These are phyloP conservation scores for Polytrichum commune DNA, from an alignment of 225 moss, liverwort and hornwort species.

Conservation along the genomic window DNA sequence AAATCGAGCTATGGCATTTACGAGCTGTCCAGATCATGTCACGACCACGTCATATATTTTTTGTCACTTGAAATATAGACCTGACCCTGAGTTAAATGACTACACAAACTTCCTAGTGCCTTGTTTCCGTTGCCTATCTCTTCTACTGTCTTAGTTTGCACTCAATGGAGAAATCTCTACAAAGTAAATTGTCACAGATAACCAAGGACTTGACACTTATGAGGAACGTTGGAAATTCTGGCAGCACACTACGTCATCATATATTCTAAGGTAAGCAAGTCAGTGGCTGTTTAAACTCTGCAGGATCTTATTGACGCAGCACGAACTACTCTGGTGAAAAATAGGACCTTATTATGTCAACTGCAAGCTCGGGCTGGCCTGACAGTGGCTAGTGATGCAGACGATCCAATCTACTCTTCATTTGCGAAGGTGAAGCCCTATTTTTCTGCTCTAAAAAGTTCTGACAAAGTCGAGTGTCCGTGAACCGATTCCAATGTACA, in stretches of 20 bases:
- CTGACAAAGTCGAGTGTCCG: too few species aligned
- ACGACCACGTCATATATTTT: too few species aligned
- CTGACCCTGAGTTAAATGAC: too few species aligned
- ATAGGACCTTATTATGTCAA: constrained; percentile 36
- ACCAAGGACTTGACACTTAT: background rate
- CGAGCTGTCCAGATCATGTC: too few species aligned
- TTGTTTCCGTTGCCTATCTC: background rate
- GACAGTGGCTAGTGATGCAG: constrained; percentile 30
- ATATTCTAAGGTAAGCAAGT: background rate
- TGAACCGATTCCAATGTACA: too few species aligned
- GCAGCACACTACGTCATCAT: background rate
- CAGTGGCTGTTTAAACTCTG: background rate
- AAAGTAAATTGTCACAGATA: background rate
- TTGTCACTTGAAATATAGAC: too few species aligned
- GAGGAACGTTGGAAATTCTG: background rate
- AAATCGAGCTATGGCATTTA: too few species aligned
- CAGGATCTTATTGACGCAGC: constrained; percentile 54
- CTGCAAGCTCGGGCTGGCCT: constrained; percentile 57
- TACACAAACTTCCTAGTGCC: background rate
- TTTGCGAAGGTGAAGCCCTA: constrained; percentile 33
- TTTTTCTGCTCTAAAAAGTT: too few species aligned
- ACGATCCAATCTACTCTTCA: constrained; percentile 48
- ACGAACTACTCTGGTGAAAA: constrained; percentile 48
- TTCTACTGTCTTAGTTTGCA: background rate
- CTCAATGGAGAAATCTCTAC: background rate